Percentiles rank a stretch among this genome's conserved stretches.
Conservation (phyloP, 768 basidiomycete genomes). For the Rhizopogon vesiculosus region DNA sequence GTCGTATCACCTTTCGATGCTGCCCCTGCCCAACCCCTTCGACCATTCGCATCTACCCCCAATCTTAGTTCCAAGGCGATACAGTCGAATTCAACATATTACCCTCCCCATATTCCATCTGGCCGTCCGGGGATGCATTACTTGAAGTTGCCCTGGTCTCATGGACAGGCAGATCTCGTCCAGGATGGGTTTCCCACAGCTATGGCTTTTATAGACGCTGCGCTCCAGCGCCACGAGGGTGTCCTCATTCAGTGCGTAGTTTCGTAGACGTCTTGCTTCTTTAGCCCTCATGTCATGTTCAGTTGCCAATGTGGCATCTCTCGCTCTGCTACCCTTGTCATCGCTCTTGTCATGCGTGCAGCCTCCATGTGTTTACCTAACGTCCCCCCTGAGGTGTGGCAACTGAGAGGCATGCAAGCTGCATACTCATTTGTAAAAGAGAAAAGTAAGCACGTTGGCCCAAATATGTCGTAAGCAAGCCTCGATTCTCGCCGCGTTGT, state of each 20-base stretch:
- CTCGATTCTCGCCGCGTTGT: constrained; percentile 14
- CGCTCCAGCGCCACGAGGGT: constrained; percentile 70
- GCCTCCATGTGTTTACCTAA: constrained; percentile 61
- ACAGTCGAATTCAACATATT: constrained; percentile 47
- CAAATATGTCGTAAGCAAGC: constrained; percentile 86
- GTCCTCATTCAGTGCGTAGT: constrained; percentile 78
- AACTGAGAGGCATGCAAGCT: constrained; percentile 82
- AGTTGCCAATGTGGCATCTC: constrained; percentile 96
- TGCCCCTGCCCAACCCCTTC: constrained; percentile 40
- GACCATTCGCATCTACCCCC: constrained; percentile 65
- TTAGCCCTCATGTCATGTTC: constrained; percentile 12
- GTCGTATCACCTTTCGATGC: constrained; percentile 69
- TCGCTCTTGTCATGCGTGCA: constrained; percentile 93
- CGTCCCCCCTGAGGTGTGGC: constrained; percentile 73
- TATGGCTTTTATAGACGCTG: constrained; percentile 78
- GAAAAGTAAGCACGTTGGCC: constrained; percentile 83
- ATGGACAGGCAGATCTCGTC: constrained; percentile 89
- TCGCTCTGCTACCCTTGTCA: constrained; percentile 83
- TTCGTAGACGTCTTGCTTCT: constrained; percentile 9
- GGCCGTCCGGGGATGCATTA: constrained; percentile 83
- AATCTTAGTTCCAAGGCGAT: constrained; percentile 41
- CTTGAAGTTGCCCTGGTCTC: constrained; percentile 88
- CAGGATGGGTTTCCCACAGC: constrained; percentile 71
- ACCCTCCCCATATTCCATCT: constrained; percentile 59
- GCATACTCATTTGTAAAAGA: constrained; percentile 88